Percentiles rank a stretch among this genome's conserved stretches.
phyloP scores from a whole-genome alignment of 345 rosid species.

The Trapa bicornis region DNA sequence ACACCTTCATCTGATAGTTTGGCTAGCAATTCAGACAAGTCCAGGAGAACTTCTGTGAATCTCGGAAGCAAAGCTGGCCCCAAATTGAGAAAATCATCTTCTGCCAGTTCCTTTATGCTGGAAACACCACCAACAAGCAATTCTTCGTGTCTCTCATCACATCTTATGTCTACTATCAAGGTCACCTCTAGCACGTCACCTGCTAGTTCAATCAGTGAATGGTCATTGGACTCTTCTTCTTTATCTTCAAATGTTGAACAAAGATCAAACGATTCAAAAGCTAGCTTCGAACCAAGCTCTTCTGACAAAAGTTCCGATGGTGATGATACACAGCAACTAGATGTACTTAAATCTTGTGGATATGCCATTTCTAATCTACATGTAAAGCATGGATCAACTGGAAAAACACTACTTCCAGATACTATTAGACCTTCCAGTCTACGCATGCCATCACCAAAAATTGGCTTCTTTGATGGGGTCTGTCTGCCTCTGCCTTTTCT shows the following conservation, averaged over 20 bases:
- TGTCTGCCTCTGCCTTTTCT: constrained; percentile 19
- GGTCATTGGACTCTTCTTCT: constrained; percentile 50
- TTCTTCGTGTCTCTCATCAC: constrained; percentile 26
- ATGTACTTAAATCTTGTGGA: constrained; percentile 20
- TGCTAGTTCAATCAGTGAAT: constrained; percentile 67
- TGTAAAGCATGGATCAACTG: constrained; percentile 22
- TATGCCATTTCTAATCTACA: constrained; percentile 8
- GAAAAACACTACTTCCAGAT: constrained; percentile 24
- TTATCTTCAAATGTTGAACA: constrained; percentile 45
- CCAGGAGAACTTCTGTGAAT: constrained; percentile 24
- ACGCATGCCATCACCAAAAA: constrained; percentile 84
- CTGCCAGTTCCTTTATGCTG: constrained; percentile 20
- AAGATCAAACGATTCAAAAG: constrained; percentile 28
- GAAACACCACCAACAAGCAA: constrained; percentile 27
- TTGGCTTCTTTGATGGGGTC: constrained; percentile 96
- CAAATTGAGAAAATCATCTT: constrained; percentile 20
- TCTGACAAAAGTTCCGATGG: constrained; percentile 10
- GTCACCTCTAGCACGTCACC: constrained; percentile 39
- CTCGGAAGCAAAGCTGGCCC: constrained; percentile 25
- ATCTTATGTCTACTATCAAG: constrained; percentile 33
- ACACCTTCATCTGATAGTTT: constrained; percentile 55
- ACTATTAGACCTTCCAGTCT: constrained; percentile 70
- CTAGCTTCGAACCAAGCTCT: constrained; percentile 32
- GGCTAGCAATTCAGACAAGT: constrained; percentile 32
- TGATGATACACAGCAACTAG: constrained; percentile 16